Base-by-base conservation (phyloP, 139 green algal species). In the Asterochloris sp. region DNA sequence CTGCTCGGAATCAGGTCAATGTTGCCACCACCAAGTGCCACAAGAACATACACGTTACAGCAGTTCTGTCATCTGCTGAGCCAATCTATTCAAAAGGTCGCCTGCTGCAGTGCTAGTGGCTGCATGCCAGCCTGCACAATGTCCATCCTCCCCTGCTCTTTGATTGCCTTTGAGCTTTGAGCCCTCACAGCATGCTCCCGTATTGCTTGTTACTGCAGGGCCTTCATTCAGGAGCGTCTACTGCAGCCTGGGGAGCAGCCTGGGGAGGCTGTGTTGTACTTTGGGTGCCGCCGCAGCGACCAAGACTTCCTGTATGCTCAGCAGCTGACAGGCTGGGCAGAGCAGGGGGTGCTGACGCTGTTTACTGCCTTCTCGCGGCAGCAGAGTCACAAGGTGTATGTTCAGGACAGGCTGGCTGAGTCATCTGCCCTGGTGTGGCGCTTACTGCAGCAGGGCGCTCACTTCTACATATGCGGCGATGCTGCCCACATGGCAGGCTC, bases 401-500 rank as follows among this genome's bases (percentile, higher is more conserved):
- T 99, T 23, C 95, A 99, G 88, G 82, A 99, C 88, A 87, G 90
- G 61, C 86, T 98, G 83, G 60, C 71, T n/a, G 89, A 96, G 84
- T 75, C 54, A 4, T 90, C 73, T 12, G 84, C 85, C 12, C 77
- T 73, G 12, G 90, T 98, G 71, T 97, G 92, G 94, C 12, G 84
- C 27, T 54, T 54, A 6, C 85, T 98, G 80, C 62, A 94, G 69
- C 66, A 82, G 12, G 91, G 87, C 0, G 94, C 73, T 4, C 92
- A 97, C 84, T 95, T 98, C 82, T 98, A 97, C 84, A 91, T 98
- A 66, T 98, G 95, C 80, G 95, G 95, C 26, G 95, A 98, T 78
- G 95, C 92, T 8, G 74, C 80, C 21, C 78, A 82, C 81, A 98
- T 98, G 94, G 94, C 94, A 15, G 87, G 86, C 0, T 86, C 89